Conservation (phyloP, 768 basidiomycete genomes). For the Tricholoma matsutake region DNA sequence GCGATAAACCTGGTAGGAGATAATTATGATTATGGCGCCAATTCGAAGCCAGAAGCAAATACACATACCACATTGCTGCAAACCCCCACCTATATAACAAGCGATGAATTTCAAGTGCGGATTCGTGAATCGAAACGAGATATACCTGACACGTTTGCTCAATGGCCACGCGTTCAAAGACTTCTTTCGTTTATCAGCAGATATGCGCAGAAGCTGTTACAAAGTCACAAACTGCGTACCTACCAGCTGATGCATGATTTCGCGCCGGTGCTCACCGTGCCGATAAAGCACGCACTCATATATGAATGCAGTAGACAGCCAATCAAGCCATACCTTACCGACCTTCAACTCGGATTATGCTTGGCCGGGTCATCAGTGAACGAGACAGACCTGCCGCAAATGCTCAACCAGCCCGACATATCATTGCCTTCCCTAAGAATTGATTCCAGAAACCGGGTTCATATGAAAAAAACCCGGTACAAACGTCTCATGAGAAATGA, state of each 20-base stretch:
- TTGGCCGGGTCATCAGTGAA: not conserved
- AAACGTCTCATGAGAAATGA: too few species aligned
- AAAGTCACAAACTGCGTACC: not conserved
- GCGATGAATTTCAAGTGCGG: not conserved
- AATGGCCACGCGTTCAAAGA: not conserved
- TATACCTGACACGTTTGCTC: not conserved
- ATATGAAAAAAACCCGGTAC: too few species aligned
- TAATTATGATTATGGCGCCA: not conserved
- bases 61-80: constrained; percentile 1
- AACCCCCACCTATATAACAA: not conserved
- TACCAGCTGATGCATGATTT: constrained; percentile 5
- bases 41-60: not conserved
- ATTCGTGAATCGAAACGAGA: not conserved
- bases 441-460: too few species aligned
- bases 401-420: too few species aligned
- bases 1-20: not conserved
- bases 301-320: not conserved
- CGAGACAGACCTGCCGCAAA: too few species aligned
- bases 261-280: not conserved
- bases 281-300: constrained; percentile 4
- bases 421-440: too few species aligned
- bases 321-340: too few species aligned
- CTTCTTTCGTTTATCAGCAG: not conserved
- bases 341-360: not conserved
- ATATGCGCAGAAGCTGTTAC: not conserved